Conservation (phyloP, 2,329 filamentous ascomycete species). For the Fusarium proliferatum region DNA sequence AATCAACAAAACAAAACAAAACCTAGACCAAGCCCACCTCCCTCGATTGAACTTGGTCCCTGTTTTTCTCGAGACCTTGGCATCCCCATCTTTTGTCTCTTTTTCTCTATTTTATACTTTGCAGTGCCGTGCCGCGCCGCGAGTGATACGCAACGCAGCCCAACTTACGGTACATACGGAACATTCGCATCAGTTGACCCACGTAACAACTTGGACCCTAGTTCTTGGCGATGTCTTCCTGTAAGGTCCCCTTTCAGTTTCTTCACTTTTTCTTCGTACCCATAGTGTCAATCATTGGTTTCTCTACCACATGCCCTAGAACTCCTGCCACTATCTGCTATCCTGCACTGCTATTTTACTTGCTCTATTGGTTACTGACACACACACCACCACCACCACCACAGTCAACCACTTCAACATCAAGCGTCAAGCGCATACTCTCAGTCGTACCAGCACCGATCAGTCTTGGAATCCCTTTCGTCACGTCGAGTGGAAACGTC, state of each 20-base stretch:
- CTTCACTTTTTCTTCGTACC: conserved; percentile 2
- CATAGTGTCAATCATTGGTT: neutral
- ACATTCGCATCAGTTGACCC: conserved; percentile 11
- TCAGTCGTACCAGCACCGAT: conserved; percentile 54
- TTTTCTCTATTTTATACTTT: conserved; percentile 10
- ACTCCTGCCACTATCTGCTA: neutral
- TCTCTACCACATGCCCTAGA: neutral
- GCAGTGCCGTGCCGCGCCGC: conserved; percentile 17
- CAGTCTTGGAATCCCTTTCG: conserved; percentile 59
- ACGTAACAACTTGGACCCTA: conserved; percentile 19
- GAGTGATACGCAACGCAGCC: conserved; percentile 13
- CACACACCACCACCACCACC: neutral
- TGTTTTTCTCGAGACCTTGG: conserved; percentile 24
- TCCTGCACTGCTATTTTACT: neutral
- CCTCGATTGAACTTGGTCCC: conserved; percentile 7
- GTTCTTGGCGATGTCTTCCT: conserved; percentile 40
- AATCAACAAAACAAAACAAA: conserved; percentile 30
- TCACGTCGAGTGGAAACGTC: conserved; percentile 52
- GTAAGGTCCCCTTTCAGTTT: conserved; percentile 33
- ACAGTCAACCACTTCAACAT: conserved; percentile 60
- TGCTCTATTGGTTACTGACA: neutral
- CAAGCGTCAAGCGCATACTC: conserved; percentile 57
- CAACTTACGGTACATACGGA: neutral
- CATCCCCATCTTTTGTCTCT: neutral
- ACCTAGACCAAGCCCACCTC: conserved; percentile 9